Conservation (phyloP, 1,284 basidiomycete genomes). For the Heterobasidion irregulare region DNA sequence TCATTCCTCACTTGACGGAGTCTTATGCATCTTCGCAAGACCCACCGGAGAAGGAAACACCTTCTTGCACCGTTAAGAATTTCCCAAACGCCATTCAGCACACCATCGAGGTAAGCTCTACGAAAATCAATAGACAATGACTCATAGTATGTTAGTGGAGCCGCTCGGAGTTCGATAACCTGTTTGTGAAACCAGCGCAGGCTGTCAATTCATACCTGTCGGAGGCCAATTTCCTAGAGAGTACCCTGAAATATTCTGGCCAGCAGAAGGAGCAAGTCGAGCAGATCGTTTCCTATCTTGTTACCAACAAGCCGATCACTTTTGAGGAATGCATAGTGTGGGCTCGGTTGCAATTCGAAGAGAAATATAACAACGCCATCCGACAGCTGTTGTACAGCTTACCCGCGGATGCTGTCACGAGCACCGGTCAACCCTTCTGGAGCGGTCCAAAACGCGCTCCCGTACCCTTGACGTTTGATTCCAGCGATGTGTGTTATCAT, state of each 20-base stretch:
- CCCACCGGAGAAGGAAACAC: conserved; percentile 97
- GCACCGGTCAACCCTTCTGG: conserved; percentile 93
- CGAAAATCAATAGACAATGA: conserved; percentile 2
- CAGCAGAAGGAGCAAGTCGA: conserved; percentile 88
- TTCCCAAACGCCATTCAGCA: conserved; percentile 99
- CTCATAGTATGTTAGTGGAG: conserved; percentile 64
- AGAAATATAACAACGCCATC: conserved; percentile 92
- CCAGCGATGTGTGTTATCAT: conserved; percentile 62
- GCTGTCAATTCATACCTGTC: conserved; percentile 96
- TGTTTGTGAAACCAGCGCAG: conserved; percentile 92
- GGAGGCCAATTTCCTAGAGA: conserved; percentile 94
- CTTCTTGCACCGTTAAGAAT: conserved; percentile 98
- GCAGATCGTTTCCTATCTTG: conserved; percentile 87
- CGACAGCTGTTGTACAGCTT: conserved; percentile 90
- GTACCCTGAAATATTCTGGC: conserved; percentile 82
- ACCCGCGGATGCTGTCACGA: conserved; percentile 88
- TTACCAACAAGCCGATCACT: conserved; percentile 87
- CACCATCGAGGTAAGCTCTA: conserved; percentile 81
- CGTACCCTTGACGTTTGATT: conserved; percentile 84
- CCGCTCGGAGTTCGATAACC: conserved; percentile 85
- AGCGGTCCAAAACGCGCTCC: conserved; percentile 97
- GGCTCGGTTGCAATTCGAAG: conserved; percentile 95
- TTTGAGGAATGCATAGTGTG: conserved; percentile 98
- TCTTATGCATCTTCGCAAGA: conserved; percentile 99
- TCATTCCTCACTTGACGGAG: conserved; percentile 93